Percentiles rank a stretch among this genome's conserved stretches.
These are phyloP conservation scores for Entrophospora sp. DNA, from an alignment of 192 early-diverging fungal species.

Conservation along the genomic window DNA sequence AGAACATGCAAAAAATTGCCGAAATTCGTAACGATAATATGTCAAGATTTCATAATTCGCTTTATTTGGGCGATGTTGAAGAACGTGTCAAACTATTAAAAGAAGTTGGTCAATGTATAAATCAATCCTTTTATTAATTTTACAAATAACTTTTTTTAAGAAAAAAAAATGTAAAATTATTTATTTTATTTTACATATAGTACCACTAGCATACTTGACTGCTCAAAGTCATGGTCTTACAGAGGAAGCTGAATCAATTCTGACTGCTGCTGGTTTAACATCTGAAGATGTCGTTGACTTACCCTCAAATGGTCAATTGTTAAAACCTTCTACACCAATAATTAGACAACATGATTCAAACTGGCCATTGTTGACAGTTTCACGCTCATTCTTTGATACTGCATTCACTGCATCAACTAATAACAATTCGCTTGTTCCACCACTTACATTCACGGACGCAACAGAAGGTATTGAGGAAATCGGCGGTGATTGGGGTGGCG, in stretches of 20 bases:
- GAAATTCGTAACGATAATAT: conserved; percentile 74
- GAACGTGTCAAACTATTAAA: conserved; percentile 78
- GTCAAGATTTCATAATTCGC: conserved; percentile 88
- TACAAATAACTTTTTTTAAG: background rate
- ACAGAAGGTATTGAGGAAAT: conserved; percentile 50
- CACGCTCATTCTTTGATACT: conserved; percentile 78
- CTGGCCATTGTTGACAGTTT: conserved; percentile 87
- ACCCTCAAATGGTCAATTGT: conserved; percentile 37
- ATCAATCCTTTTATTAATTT: background rate
- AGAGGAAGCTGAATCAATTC: conserved; percentile 78
- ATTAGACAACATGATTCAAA: conserved; percentile 66
- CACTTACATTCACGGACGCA: conserved; percentile 45
- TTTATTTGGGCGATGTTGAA: conserved; percentile 86
- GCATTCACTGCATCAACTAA: conserved; percentile 48
- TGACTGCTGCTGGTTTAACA: conserved; percentile 59
- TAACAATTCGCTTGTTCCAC: conserved; percentile 44
- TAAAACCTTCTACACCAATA: conserved; percentile 66
- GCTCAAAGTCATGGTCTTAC: conserved; percentile 83
- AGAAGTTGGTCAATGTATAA: conserved; percentile 79
- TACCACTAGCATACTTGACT: conserved; percentile 85
- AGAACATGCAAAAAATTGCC: conserved; percentile 92
- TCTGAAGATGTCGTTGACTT: conserved; percentile 49
- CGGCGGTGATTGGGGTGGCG: conserved; percentile 70
- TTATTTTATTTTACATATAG: conserved; percentile 24
- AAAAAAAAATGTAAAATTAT: background rate